Conservation (phyloP, 306 rosid species). For the Cicer arietinum region DNA sequence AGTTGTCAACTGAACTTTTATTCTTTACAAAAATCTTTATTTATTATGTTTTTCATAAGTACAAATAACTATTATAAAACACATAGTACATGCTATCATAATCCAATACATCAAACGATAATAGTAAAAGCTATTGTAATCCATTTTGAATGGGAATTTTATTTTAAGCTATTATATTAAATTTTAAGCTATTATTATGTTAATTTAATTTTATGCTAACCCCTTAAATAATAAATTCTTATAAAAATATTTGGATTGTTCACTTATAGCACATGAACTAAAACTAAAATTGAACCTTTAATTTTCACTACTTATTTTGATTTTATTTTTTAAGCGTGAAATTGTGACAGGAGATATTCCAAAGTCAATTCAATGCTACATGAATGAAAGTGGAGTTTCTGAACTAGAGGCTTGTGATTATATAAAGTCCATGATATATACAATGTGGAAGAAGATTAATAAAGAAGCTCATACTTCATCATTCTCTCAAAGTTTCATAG, state of each 20-base stretch:
- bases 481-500: slow-evolving; percentile 28
- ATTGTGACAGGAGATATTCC: slow-evolving; percentile 34
- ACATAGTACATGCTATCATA: too few species aligned
- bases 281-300: too few species aligned
- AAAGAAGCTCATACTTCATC: slow-evolving; percentile 3
- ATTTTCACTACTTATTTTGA: too few species aligned
- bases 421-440: slow-evolving; percentile 19
- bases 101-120: too few species aligned
- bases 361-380: slow-evolving; percentile 51
- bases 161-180: too few species aligned
- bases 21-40: neutral
- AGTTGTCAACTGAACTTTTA: neutral
- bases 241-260: too few species aligned
- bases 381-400: slow-evolving; percentile 12
- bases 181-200: too few species aligned
- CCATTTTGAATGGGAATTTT: too few species aligned
- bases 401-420: slow-evolving; percentile 38
- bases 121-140: too few species aligned
- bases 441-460: slow-evolving; percentile 22
- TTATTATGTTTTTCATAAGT: neutral
- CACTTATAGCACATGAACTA: too few species aligned
- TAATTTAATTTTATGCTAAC: neutral
- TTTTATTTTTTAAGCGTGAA: neutral
- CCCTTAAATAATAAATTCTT: too few species aligned
- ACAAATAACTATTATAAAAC: too few species aligned